phyloP scores from a whole-genome alignment of 2,329 filamentous ascomycete genomes.

The Cercospora berteroae region DNA sequence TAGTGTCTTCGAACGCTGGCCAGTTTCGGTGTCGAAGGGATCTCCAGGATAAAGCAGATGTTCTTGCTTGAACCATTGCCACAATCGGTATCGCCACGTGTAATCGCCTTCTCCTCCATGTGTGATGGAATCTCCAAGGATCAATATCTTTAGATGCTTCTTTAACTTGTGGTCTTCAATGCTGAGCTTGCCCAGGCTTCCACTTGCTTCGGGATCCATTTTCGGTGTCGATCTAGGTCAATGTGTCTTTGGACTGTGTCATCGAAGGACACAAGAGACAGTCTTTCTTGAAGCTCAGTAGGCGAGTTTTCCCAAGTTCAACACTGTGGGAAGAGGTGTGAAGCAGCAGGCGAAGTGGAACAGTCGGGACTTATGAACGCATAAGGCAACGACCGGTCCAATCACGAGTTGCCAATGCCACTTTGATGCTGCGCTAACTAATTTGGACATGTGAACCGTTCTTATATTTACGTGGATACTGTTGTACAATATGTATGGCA shows the following conservation, averaged over 20 bases:
- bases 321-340: not conserved
- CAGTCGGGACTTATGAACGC: not conserved
- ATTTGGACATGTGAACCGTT: not conserved
- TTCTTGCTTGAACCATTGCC: conserved; percentile 40
- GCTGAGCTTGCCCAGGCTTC: not conserved
- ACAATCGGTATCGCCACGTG: conserved; percentile 47
- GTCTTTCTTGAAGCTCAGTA: not conserved
- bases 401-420: conserved; percentile 1
- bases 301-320: not conserved
- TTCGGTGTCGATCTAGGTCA: not conserved
- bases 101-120: conserved; percentile 41
- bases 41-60: not conserved
- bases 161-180: not conserved
- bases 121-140: conserved; percentile 31
- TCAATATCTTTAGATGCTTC: conserved; percentile 22
- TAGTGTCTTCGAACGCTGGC: conserved; percentile 24
- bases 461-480: not conserved
- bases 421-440: not conserved
- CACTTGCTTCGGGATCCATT: not conserved
- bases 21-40: not conserved
- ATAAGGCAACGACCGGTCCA: conserved; percentile 11
- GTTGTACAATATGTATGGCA: not conserved
- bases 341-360: not conserved
- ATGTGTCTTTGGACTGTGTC: not conserved
- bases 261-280: too few relatives aligned